These are phyloP conservation scores for Canariomyces notabilis DNA, from an alignment of 2,329 filamentous ascomycete genomes.

Conservation along the genomic window DNA sequence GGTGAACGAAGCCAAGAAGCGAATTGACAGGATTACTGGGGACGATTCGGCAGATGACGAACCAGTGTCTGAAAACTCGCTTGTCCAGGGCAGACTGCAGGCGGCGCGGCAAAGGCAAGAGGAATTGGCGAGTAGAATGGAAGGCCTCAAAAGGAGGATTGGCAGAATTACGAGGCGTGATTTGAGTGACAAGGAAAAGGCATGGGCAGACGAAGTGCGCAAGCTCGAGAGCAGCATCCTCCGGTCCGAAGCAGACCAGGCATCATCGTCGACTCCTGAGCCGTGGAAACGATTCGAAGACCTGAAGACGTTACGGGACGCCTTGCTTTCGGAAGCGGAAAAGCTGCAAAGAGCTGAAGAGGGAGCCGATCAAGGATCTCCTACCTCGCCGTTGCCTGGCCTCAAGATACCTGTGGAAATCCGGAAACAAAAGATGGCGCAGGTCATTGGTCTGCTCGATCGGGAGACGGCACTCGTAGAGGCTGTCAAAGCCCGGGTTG, in stretches of 20 bases:
- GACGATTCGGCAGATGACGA: constrained; percentile 51
- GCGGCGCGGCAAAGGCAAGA: constrained; percentile 52
- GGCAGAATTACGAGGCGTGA: constrained; percentile 44
- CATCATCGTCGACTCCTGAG: constrained; percentile 31
- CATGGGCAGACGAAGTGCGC: constrained; percentile 43
- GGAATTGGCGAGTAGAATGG: constrained; percentile 54
- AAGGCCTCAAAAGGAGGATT: constrained; percentile 50
- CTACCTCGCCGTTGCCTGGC: constrained; percentile 34
- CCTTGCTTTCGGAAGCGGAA: constrained; percentile 48
- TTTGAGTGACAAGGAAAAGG: constrained; percentile 58
- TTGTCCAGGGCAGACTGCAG: constrained; percentile 55
- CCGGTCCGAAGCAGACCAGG: constrained; percentile 27
- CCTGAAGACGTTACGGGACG: constrained; percentile 48
- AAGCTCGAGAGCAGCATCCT: constrained; percentile 38
- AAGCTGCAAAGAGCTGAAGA: constrained; percentile 34
- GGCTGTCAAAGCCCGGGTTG: constrained; percentile 57
- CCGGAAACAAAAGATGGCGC: constrained; percentile 56
- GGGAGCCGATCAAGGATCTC: constrained; percentile 21
- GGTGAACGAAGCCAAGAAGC: constrained; percentile 59
- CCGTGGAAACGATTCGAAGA: constrained; percentile 54
- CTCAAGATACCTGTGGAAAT: constrained; percentile 55
- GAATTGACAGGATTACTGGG: constrained; percentile 62
- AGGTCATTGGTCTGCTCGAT: constrained; percentile 59
- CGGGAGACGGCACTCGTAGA: constrained; percentile 65
- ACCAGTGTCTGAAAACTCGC: constrained; percentile 44